A percentile compares a stretch with the other conserved stretches of the same genome.
phyloP scores from a whole-genome alignment of 2,329 filamentous ascomycete genomes.

The Alternaria atra region DNA sequence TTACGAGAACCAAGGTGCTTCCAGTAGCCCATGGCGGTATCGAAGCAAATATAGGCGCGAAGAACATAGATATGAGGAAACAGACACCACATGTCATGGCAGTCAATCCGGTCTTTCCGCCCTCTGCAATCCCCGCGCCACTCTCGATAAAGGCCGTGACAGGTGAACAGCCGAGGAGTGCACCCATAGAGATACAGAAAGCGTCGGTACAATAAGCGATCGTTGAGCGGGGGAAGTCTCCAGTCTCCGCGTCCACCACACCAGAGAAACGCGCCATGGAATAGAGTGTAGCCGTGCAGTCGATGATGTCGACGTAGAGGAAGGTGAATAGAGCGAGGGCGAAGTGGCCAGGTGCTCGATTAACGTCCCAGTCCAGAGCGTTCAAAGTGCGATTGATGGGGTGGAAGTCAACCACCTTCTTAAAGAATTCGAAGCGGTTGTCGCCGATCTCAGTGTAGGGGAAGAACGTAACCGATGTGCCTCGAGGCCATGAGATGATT shows the following conservation, averaged over 20 bases:
- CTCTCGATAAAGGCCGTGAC: conserved; percentile 90
- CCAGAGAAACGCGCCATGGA: conserved; percentile 87
- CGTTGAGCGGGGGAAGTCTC: conserved; percentile 87
- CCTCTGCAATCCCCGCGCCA: conserved; percentile 87
- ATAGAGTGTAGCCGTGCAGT: conserved; percentile 86
- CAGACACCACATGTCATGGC: conserved; percentile 80
- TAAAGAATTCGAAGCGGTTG: conserved; percentile 82
- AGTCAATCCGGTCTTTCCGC: conserved; percentile 82
- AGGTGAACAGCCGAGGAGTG: conserved; percentile 78
- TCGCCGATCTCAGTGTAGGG: conserved; percentile 74
- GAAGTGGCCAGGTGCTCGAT: conserved; percentile 74
- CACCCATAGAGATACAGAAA: conserved; percentile 80
- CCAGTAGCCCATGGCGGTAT: conserved; percentile 91
- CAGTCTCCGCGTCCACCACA: conserved; percentile 79
- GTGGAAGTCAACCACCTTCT: conserved; percentile 82
- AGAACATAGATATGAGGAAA: conserved; percentile 89
- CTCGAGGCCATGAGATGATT: conserved; percentile 86
- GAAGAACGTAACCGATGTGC: conserved; percentile 80
- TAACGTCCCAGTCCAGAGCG: conserved; percentile 77
- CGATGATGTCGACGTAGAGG: conserved; percentile 90
- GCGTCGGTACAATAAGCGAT: conserved; percentile 87
- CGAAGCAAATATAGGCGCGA: conserved; percentile 88
- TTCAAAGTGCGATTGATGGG: conserved; percentile 74
- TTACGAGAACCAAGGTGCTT: conserved; percentile 80
- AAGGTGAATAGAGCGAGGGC: conserved; percentile 86